Evolutionary conservation across 192 early-diverging fungal genomes (phyloP).

Genomic region (Oehlia diaphana): DNA sequence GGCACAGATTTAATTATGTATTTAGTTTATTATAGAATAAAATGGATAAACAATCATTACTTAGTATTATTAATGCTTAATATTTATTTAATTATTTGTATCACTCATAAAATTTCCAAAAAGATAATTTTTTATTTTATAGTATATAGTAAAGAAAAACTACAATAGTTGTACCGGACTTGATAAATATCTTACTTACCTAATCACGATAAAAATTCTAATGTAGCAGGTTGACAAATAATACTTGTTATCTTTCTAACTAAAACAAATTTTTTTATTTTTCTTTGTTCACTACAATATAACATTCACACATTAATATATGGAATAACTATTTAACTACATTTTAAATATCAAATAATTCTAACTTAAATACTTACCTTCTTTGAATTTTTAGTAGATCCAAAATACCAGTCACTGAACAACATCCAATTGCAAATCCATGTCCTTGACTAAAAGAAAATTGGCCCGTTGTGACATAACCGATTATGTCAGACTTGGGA

Average conservation of each 20-base stretch:
- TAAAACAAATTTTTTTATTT: constrained; percentile 23
- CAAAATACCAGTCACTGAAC: constrained; percentile 50
- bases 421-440: constrained; percentile 65
- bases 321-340: neutral
- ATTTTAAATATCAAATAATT: neutral
- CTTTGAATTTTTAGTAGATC: constrained; percentile 40
- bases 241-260: constrained; percentile 25
- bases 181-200: too few species aligned
- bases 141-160: too few species aligned
- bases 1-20: too few species aligned
- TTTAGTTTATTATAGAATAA: too few species aligned
- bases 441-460: constrained; percentile 65
- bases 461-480: constrained; percentile 70
- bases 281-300: neutral
- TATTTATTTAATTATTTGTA: too few species aligned
- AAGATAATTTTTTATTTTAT: too few species aligned
- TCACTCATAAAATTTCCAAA: too few species aligned
- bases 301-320: neutral
- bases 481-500: constrained; percentile 49
- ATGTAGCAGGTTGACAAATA: constrained; percentile 9
- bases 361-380: constrained; percentile 28
- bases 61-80: too few species aligned
- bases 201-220: constrained; percentile 19
- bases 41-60: too few species aligned
- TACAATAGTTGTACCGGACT: too few species aligned